These are phyloP conservation scores for Acacia melanoxylon DNA, from an alignment of 306 rosid genomes.

Conservation along the genomic window DNA sequence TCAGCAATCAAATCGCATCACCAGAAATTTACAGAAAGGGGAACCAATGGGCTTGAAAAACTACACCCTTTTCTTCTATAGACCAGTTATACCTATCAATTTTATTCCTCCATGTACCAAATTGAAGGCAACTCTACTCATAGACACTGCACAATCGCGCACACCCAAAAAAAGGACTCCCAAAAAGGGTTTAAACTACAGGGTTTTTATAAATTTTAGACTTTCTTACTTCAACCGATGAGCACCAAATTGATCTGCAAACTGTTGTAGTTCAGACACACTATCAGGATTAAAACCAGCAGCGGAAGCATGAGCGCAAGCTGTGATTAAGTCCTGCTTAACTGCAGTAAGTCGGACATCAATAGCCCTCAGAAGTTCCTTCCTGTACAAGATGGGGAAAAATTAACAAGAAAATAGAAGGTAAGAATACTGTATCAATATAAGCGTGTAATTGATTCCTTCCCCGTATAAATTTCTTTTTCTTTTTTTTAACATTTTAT, in stretches of 20 bases:
- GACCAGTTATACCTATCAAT: background rate
- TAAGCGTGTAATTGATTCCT: background rate
- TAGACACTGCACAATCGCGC: background rate
- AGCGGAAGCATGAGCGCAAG: slow-evolving; percentile 82
- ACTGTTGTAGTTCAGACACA: slow-evolving; percentile 71
- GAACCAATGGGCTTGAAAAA: background rate
- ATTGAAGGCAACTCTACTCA: background rate
- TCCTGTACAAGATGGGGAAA: slow-evolving; percentile 49
- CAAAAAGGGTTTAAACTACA: background rate
- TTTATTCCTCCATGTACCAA: background rate
- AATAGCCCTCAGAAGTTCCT: slow-evolving; percentile 91
- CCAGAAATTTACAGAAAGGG: background rate
- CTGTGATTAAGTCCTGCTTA: slow-evolving; percentile 75
- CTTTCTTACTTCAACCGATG: slow-evolving; percentile 69
- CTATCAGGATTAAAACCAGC: slow-evolving; percentile 76
- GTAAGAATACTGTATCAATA: background rate
- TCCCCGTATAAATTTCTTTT: background rate
- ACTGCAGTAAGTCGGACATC: slow-evolving; percentile 85
- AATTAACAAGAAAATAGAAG: background rate
- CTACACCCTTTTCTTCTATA: background rate
- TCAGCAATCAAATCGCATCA: background rate
- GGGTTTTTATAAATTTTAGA: slow-evolving; percentile 9
- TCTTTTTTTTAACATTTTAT: background rate
- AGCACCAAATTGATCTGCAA: slow-evolving; percentile 80
- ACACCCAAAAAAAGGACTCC: background rate